Percentiles rank a stretch among this genome's conserved stretches.
These are phyloP conservation scores for Fraxinus xanthoxyloides DNA, from an alignment of 305 asterid species.

Conservation along the genomic window DNA sequence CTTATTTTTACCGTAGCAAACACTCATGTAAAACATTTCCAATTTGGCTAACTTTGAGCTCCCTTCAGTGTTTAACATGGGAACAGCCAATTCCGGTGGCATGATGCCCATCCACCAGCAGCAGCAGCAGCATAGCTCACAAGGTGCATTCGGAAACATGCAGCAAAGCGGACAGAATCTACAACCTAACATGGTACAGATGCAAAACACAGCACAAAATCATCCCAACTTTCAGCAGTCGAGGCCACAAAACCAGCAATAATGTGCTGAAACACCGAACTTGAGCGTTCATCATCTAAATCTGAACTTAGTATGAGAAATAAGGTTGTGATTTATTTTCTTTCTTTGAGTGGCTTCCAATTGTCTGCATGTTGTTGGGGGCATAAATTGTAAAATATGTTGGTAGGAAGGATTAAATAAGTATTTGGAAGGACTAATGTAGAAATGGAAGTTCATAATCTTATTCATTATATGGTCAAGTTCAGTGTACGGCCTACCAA, in stretches of 20 bases:
- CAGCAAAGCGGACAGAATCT: conserved; percentile 59
- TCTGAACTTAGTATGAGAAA: not conserved
- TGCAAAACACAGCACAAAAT: conserved; percentile 66
- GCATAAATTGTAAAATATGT: not conserved
- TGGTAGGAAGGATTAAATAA: not conserved
- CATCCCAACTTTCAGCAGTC: conserved; percentile 87
- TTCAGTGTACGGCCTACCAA: not conserved
- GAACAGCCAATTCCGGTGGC: conserved; percentile 61
- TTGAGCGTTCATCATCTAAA: not conserved
- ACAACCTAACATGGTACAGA: conserved; percentile 50
- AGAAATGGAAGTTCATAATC: not conserved
- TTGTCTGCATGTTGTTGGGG: not conserved
- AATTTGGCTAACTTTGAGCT: conserved; percentile 1
- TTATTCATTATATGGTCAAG: not conserved
- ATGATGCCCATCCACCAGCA: conserved; percentile 64
- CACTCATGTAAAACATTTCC: not conserved
- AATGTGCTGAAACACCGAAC: conserved; percentile 3
- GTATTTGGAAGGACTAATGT: not conserved
- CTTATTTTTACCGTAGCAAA: not conserved
- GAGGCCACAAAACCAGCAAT: conserved; percentile 80
- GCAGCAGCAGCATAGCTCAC: conserved; percentile 47
- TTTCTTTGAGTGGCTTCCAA: not conserved
- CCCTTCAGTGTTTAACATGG: conserved; percentile 78
- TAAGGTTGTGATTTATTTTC: not conserved
- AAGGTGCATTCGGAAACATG: conserved; percentile 77